phyloP scores from a whole-genome alignment of 2,329 filamentous ascomycete genomes.

The Sclerotinia minor region DNA sequence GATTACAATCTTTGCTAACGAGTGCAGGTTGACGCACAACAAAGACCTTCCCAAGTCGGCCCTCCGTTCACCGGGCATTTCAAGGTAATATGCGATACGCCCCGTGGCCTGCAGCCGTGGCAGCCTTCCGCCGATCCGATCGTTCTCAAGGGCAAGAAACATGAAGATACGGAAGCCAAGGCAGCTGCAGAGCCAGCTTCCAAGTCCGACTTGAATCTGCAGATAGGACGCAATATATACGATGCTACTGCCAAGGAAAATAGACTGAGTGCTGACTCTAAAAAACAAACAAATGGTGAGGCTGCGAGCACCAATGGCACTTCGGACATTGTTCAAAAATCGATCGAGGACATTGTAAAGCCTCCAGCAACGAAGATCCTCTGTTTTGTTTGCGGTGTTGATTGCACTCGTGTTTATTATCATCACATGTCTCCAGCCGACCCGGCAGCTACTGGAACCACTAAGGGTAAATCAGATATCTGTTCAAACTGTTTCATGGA shows the following conservation, averaged over 20 bases:
- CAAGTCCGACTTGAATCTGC: constrained; percentile 85
- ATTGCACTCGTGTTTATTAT: constrained; percentile 75
- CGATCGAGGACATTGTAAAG: constrained; percentile 62
- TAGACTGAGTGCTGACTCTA: constrained; percentile 62
- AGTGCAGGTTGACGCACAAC: constrained; percentile 86
- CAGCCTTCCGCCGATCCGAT: constrained; percentile 81
- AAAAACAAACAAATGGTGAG: constrained; percentile 74
- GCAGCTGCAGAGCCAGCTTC: constrained; percentile 63
- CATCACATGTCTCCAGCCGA: constrained; percentile 60
- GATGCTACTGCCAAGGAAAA: constrained; percentile 81
- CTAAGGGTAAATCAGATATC: constrained; percentile 74
- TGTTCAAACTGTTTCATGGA: constrained; percentile 91
- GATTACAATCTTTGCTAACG: constrained; percentile 38
- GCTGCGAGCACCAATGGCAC: constrained; percentile 65
- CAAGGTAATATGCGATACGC: constrained; percentile 92
- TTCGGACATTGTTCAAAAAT: constrained; percentile 44
- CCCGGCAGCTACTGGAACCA: constrained; percentile 42
- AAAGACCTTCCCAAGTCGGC: constrained; percentile 90
- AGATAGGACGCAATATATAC: constrained; percentile 93
- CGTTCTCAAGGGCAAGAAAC: constrained; percentile 61
- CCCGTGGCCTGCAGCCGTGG: constrained; percentile 89
- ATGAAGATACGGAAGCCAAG: constrained; percentile 50
- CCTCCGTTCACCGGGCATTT: constrained; percentile 98
- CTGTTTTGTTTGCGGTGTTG: constrained; percentile 89
- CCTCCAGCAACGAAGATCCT: constrained; percentile 68